A percentile compares a stretch with the other conserved stretches of the same genome.
Conservation (phyloP, 371 early-diverging fungal species). For the Thermomucor indicae-seudaticae region DNA sequence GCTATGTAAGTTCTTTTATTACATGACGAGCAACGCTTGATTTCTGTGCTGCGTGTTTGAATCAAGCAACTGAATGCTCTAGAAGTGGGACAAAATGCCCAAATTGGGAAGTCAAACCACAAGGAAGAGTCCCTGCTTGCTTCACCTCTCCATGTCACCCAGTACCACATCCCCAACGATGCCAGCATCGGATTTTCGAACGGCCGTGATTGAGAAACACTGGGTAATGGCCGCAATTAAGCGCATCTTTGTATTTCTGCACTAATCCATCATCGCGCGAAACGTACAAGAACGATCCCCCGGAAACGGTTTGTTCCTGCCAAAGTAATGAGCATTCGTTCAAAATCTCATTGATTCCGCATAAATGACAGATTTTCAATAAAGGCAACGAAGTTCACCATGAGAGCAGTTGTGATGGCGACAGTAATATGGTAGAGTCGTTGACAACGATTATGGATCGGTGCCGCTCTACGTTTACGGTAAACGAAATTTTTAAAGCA, state of each 20-base stretch:
- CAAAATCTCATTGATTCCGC: neutral
- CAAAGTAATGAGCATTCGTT: neutral
- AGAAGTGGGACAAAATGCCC: no score
- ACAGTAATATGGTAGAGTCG: neutral
- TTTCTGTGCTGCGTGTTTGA: no score
- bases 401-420: neutral
- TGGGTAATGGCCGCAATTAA: conserved; percentile 10
- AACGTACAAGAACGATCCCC: conserved; percentile 19
- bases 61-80: no score
- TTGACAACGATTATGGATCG: conserved; percentile 4
- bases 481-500: neutral
- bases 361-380: conserved; percentile 13
- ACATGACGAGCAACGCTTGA: no score
- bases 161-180: no score
- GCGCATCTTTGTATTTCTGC: neutral
- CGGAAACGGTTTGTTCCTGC: conserved; percentile 17
- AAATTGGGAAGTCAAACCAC: no score
- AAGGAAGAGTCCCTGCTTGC: no score
- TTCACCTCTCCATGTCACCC: no score
- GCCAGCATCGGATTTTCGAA: conserved; percentile 16
- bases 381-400: conserved; percentile 1
- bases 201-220: conserved; percentile 15
- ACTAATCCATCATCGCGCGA: neutral
- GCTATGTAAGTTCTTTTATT: no score
- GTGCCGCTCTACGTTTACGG: conserved; percentile 8